Evolutionary conservation across 2,329 filamentous ascomycete species (phyloP).

Genomic region (Exophiala sp.): DNA sequence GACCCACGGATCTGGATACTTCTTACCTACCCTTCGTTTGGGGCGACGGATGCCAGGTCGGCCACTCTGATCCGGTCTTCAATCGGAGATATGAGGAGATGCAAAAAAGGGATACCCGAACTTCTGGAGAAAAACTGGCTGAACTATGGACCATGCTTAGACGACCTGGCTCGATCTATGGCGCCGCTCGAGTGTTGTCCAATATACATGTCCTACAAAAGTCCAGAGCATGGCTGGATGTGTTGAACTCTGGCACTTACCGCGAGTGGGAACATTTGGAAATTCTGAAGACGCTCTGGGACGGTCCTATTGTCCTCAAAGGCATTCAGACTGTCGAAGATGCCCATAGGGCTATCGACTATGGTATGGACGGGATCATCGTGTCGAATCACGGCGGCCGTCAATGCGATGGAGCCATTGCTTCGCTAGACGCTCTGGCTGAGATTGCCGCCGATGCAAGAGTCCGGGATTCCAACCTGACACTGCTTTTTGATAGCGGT

Average conservation of each 20-base stretch:
- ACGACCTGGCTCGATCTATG: slow-evolving; percentile 26
- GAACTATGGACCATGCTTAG: slow-evolving; percentile 21
- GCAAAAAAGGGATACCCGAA: slow-evolving; percentile 44
- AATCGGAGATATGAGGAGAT: slow-evolving; percentile 50
- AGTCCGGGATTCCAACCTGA: slow-evolving; percentile 32
- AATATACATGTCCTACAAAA: slow-evolving; percentile 24
- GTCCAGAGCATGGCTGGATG: slow-evolving; percentile 44
- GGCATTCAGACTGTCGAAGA: slow-evolving; percentile 54
- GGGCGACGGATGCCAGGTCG: slow-evolving; percentile 53
- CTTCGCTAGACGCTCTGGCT: slow-evolving; percentile 53
- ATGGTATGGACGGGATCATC: slow-evolving; percentile 49
- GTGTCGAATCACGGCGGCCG: slow-evolving; percentile 53
- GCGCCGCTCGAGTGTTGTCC: slow-evolving; percentile 24
- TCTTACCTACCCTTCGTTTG: slow-evolving; percentile 47
- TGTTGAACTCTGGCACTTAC: slow-evolving; percentile 51
- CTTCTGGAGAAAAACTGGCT: slow-evolving; percentile 35
- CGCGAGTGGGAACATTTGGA: slow-evolving; percentile 60
- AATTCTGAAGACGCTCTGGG: slow-evolving; percentile 56
- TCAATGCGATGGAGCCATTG: slow-evolving; percentile 51
- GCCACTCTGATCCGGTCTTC: slow-evolving; percentile 65
- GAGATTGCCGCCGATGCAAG: slow-evolving; percentile 56
- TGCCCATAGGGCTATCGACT: slow-evolving; percentile 43
- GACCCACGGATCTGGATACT: slow-evolving; percentile 62
- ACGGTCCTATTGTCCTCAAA: slow-evolving; percentile 62
- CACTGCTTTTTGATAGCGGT: slow-evolving; percentile 52